These are phyloP conservation scores for Takashimella koratensis DNA, from an alignment of 1,284 basidiomycete genomes.

Conservation along the genomic window DNA sequence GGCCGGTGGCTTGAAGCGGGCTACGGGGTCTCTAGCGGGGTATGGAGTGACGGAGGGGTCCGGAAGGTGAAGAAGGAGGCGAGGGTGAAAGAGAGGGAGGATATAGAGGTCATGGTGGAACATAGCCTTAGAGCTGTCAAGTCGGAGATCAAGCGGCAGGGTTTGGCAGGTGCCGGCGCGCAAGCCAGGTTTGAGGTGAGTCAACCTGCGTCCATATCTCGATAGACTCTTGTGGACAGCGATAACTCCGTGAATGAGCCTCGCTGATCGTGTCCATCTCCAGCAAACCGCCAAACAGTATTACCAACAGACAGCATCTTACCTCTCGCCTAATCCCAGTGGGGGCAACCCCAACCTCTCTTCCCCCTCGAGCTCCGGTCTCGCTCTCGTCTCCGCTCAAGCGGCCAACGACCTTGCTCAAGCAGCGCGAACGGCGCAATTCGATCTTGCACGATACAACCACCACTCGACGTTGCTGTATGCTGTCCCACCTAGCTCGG, in stretches of 20 bases:
- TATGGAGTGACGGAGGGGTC: constrained; percentile 30
- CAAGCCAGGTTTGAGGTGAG: constrained; percentile 44
- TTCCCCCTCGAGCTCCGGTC: not conserved
- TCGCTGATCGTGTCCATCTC: not conserved
- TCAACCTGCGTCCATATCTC: constrained; percentile 1
- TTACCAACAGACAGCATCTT: constrained; percentile 40
- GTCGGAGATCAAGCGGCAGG: constrained; percentile 42
- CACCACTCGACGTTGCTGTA: constrained; percentile 47
- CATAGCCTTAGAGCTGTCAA: constrained; percentile 34
- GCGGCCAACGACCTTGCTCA: constrained; percentile 33
- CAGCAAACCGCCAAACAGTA: constrained; percentile 43
- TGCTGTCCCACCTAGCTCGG: constrained; percentile 44
- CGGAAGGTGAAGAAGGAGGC: constrained; percentile 30
- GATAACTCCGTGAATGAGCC: not conserved
- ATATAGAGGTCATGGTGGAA: constrained; percentile 37
- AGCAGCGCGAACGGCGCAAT: constrained; percentile 38
- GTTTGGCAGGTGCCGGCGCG: constrained; percentile 38
- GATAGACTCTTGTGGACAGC: not conserved
- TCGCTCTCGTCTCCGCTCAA: not conserved
- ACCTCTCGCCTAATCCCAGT: constrained; percentile 23
- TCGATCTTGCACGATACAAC: constrained; percentile 41
- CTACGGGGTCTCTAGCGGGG: constrained; percentile 26
- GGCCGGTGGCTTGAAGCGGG: constrained; percentile 39
- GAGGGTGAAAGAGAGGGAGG: constrained; percentile 34
- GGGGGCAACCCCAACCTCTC: not conserved